Base-by-base conservation (phyloP, 192 early-diverging fungal species). In the Backusella westeae region DNA sequence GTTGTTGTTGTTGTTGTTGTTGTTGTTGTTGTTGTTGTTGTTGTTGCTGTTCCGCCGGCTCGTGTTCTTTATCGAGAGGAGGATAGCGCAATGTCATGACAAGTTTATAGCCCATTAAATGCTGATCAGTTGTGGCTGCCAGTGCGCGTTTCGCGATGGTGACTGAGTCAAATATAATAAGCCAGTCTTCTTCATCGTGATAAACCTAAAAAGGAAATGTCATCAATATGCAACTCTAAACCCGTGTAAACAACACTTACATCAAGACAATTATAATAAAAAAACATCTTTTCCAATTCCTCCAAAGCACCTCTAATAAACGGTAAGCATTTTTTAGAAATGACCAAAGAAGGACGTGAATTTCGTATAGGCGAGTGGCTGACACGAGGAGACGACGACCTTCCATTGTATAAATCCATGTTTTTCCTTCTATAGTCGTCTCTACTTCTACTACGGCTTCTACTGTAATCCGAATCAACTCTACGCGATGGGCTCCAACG, bases 181-280 rank as follows among this genome's bases (percentile, higher is more conserved):
- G 80, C 87, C 87, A 88, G 53, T 88, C 81, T 6, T 88, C 87
- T 52, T 78, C 83, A 80, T 88, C 83, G n/a, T 84, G 85, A 41
- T 83, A 85, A 35, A 88, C 78, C 83, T 88, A 75, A 34, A 71
- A 36, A 49, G 29, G 53, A 44, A 34, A 38, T 12, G 29, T 34
- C 15, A 44, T 7, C 41, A 6, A 4, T 41, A 34, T 38, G n/a
- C 7, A 63, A 26, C 2, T 63, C 12, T 63, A 21, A n/a, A 56
- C 26, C 4, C 38, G 10, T 12, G 14, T 15, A 44, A 44, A 44
- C 12, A 44, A 72, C 2, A 67, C 82, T 71, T 83, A 86, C 87
- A 69, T 85, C 78, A 19, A 83, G 74, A n/a, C 76, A 85, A 29
- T 83, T 82, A 69, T 78, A 88, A 36, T 79, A 78, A 71, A 85